phyloP scores from a whole-genome alignment of 1,284 basidiomycete species.

The Ustilago bromivora region DNA sequence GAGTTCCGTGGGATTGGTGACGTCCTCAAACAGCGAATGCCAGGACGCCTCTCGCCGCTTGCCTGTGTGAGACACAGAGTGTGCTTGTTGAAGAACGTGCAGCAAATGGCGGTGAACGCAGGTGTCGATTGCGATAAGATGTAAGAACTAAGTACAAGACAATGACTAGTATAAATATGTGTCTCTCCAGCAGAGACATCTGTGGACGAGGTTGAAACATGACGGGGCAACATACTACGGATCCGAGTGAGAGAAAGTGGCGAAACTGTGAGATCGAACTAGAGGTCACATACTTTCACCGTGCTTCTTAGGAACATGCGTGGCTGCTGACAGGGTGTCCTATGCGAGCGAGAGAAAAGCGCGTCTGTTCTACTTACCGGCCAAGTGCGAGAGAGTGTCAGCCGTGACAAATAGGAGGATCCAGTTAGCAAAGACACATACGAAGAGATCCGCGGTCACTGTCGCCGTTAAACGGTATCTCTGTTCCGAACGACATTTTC shows the following conservation, averaged over 20 bases:
- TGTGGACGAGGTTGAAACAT: too few relatives aligned
- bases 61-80: neutral
- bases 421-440: constrained; percentile 7
- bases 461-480: constrained; percentile 11
- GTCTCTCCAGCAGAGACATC: too few relatives aligned
- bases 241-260: too few relatives aligned
- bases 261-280: too few relatives aligned
- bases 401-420: constrained; percentile 7
- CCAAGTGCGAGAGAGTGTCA: too few relatives aligned
- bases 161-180: too few relatives aligned
- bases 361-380: neutral
- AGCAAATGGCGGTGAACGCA: too few relatives aligned
- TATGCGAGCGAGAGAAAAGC: neutral
- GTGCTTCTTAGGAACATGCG: neutral
- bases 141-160: too few relatives aligned
- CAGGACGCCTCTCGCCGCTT: constrained; percentile 9
- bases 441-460: constrained; percentile 15
- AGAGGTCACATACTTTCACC: too few relatives aligned
- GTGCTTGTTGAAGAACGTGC: neutral
- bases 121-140: too few relatives aligned
- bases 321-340: neutral
- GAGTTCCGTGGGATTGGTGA: neutral
- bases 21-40: neutral
- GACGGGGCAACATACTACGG: too few relatives aligned
- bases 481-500: constrained; percentile 5